phyloP scores from a whole-genome alignment of 768 basidiomycete species.

The Leccinum arenicola region DNA sequence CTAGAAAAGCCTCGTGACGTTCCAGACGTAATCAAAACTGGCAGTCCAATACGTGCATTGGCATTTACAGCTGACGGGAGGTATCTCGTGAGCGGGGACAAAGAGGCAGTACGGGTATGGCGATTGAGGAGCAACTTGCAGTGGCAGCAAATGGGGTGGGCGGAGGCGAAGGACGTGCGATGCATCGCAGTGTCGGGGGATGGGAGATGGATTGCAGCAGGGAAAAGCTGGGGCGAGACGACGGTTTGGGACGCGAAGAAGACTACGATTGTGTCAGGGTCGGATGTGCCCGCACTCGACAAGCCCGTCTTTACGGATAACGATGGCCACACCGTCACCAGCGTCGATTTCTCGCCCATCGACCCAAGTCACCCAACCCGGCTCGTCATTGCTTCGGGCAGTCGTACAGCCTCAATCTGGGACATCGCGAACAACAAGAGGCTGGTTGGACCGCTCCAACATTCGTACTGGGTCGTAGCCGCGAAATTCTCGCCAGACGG shows the following conservation, averaged over 20 bases:
- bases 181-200: slow-evolving; percentile 10
- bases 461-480: slow-evolving; percentile 9
- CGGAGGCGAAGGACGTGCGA: slow-evolving; percentile 4
- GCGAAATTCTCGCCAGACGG: slow-evolving; percentile 15
- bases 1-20: not conserved
- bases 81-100: slow-evolving; percentile 8
- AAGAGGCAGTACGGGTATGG: slow-evolving; percentile 11
- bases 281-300: not conserved
- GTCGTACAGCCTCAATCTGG: slow-evolving; percentile 5
- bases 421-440: not conserved
- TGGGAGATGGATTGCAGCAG: slow-evolving; percentile 8
- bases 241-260: slow-evolving; percentile 6
- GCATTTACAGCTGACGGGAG: slow-evolving; percentile 4
- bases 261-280: not conserved
- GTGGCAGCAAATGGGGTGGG: not conserved
- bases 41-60: slow-evolving; percentile 4
- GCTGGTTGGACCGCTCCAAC: not conserved
- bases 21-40: not conserved
- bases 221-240: slow-evolving; percentile 7
- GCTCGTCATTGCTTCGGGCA: slow-evolving; percentile 8
- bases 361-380: not conserved
- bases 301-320: slow-evolving; percentile 2
- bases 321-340: slow-evolving; percentile 7
- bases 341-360: slow-evolving; percentile 13
- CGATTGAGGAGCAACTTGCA: not conserved